Base-by-base conservation (phyloP, 176 grass and related monocot species). In the Musa beccarii region DNA sequence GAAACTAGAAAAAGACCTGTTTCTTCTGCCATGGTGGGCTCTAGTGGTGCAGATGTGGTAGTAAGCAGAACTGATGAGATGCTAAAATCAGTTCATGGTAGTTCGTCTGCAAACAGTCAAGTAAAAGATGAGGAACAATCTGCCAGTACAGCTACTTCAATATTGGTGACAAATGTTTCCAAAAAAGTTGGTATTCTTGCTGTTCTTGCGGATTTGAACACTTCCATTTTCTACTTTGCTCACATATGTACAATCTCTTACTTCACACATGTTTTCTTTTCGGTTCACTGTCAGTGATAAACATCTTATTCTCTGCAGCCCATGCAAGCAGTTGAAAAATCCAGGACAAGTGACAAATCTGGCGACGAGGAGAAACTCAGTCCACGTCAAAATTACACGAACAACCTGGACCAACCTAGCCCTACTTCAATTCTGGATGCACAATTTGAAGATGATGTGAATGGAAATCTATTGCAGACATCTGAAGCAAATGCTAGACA, bases 361-460 rank as follows among this genome's bases (percentile, higher is more conserved):
- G 80, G 34, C 75, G 84, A 86, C 64, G 24, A 69, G 62, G 84
- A 86, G 59, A 86, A 73, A 84, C 54, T 69, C 28, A 73, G 10
- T 67, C 61, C 54, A 3, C 49, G 51, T 28, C 29, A 80, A 52
- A 73, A 20, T 80, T 61, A 4, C 9, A 83, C n/a, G 53, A 79
- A 50, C 63, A 76, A 73, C 77, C 59, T 10, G 64, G 79, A 88
- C 73, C 66, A 99, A 59, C 88, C 86, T 55, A 94, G 88, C 74
- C 86, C 90, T 75, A 91, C 83, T 81, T 94, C 95, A 82, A 76
- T 89, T 93, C 75, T 91, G 66, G 88, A 89, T 73, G 72, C 80
- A 64, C 24, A 76, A 52, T 87, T 91, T 87, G 72, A 74, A 74
- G 72, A 74, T 57, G 72, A 74, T 56, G 52, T 1, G 11, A 28